phyloP scores from a whole-genome alignment of 1,284 basidiomycete species.

The Neolentinus lepideus region DNA sequence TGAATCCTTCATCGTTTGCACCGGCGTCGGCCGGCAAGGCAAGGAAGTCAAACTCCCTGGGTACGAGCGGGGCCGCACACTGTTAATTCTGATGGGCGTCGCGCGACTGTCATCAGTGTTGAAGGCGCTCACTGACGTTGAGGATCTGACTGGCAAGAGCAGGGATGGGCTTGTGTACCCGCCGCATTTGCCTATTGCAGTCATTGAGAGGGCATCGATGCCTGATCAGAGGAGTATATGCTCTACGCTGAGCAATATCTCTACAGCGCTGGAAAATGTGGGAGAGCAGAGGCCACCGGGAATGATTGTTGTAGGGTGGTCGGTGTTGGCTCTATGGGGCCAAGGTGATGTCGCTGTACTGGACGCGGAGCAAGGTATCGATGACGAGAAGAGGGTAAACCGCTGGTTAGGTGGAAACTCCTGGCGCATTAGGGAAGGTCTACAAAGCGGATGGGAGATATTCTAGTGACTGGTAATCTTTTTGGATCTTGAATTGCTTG shows the following conservation, averaged over 20 bases:
- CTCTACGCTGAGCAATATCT: constrained; percentile 74
- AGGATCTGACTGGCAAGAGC: constrained; percentile 15
- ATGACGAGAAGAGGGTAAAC: constrained; percentile 43
- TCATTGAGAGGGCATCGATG: constrained; percentile 90
- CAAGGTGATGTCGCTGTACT: constrained; percentile 45
- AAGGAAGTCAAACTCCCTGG: constrained; percentile 81
- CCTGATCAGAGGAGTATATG: constrained; percentile 85
- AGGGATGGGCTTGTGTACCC: constrained; percentile 69
- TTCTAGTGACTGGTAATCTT: constrained; percentile 12
- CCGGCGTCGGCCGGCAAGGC: constrained; percentile 87
- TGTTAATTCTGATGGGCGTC: constrained; percentile 92
- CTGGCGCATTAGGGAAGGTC: constrained; percentile 58
- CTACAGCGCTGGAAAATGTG: constrained; percentile 60
- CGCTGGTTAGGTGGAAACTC: constrained; percentile 47
- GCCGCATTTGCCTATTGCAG: constrained; percentile 74
- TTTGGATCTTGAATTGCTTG: no score
- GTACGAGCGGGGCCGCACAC: constrained; percentile 76
- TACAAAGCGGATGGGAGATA: constrained; percentile 44
- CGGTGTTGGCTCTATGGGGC: constrained; percentile 57
- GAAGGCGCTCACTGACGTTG: constrained; percentile 37
- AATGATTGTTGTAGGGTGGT: constrained; percentile 95
- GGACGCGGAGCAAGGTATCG: constrained; percentile 34
- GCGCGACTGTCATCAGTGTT: constrained; percentile 77
- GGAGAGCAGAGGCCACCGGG: constrained; percentile 92
- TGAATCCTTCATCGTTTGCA: constrained; percentile 85